Evolutionary conservation across 2,329 filamentous ascomycete genomes (phyloP).

Genomic region (Stagonosporopsis tanaceti): DNA sequence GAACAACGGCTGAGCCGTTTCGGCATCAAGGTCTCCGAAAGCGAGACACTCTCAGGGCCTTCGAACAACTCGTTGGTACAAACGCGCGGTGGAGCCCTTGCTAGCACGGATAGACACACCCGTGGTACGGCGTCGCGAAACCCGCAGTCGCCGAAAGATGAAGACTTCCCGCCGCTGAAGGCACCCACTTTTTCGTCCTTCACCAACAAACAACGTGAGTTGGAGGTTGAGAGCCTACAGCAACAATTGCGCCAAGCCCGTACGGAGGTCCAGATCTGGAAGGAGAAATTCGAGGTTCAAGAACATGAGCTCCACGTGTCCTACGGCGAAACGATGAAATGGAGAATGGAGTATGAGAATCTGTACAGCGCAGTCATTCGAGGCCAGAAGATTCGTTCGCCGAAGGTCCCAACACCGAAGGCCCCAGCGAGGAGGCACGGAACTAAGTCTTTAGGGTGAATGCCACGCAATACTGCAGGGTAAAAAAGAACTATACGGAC

Average conservation of each 20-base stretch:
- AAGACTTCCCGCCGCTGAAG: background rate
- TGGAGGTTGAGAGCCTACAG: background rate
- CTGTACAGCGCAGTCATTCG: conserved; percentile 7
- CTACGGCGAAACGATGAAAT: conserved; percentile 4
- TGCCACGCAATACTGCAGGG: background rate
- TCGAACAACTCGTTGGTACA: background rate
- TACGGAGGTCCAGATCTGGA: conserved; percentile 7
- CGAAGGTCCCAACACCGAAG: background rate
- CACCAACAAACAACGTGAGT: conserved; percentile 2
- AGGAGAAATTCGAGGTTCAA: conserved; percentile 1
- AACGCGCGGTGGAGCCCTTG: background rate
- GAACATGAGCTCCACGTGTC: conserved; percentile 1
- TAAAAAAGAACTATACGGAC: background rate
- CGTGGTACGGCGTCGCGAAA: background rate
- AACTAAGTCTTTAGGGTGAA: conserved; percentile 5
- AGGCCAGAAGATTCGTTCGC: background rate
- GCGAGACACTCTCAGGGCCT: background rate
- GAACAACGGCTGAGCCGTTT: conserved; percentile 9
- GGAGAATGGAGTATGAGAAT: conserved; percentile 17
- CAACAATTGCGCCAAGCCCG: conserved; percentile 6
- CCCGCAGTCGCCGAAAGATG: background rate
- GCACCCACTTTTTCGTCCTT: background rate
- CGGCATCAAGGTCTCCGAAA: conserved; percentile 14
- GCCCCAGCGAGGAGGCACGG: background rate
- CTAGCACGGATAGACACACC: background rate